Conservation (phyloP, 768 basidiomycete genomes). For the Termitomyces sp. region DNA sequence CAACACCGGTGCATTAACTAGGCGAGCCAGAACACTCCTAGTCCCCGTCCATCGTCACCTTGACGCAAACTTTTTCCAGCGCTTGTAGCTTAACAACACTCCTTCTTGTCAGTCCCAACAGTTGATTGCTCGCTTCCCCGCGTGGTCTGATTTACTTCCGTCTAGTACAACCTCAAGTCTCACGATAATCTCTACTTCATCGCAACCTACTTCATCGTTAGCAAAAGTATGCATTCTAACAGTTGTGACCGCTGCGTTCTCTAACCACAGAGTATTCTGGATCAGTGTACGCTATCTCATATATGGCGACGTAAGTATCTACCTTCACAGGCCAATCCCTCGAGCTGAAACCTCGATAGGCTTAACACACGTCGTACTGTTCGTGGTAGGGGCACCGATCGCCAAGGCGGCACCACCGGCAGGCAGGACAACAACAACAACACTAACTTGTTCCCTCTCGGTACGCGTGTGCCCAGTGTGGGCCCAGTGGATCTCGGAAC, state of each 20-base stretch:
- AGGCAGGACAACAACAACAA: conserved; percentile 29
- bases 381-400: conserved; percentile 51
- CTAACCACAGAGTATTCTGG: not conserved
- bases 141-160: not conserved
- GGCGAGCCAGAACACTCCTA: conserved; percentile 24
- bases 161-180: conserved; percentile 50
- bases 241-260: not conserved
- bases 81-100: conserved; percentile 45
- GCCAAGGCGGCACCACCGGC: conserved; percentile 25
- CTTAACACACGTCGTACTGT: conserved; percentile 55
- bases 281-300: conserved; percentile 57
- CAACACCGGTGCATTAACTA: conserved; percentile 60
- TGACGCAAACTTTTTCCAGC: conserved; percentile 16
- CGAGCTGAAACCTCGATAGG: conserved; percentile 21
- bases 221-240: conserved; percentile 45
- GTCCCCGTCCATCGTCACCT: not conserved
- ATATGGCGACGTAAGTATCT: conserved; percentile 54
- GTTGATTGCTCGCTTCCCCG: not conserved
- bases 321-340: not conserved
- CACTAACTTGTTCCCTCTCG: conserved; percentile 47
- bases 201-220: conserved; percentile 56
- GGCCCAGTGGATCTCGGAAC: conserved; percentile 26
- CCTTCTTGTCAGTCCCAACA: conserved; percentile 38
- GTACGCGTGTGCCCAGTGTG: conserved; percentile 38
- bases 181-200: conserved; percentile 55